Evolutionary conservation across 805 yeast genomes (phyloP), one percentile per base, ranked within the genome.

Genomic region (Priceomyces melissophilus): DNA sequence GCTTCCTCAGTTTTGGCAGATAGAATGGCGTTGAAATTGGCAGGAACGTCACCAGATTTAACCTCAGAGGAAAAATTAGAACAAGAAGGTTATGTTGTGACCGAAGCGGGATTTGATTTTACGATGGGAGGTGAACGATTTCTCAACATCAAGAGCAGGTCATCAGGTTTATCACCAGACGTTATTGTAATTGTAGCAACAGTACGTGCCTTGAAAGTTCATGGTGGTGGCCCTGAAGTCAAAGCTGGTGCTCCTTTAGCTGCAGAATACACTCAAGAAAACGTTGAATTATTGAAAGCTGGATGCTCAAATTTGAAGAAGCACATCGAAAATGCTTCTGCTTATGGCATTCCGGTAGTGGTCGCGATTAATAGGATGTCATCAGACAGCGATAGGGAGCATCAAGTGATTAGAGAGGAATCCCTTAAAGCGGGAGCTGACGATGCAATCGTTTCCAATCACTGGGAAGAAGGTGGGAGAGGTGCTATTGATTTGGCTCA

Each of bases 71-170:
- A 65, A 48, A 67, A 71, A 55, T 54, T 66, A 38, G 71, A 72
- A 41, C 76, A 75, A 54, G 76, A 75, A 50, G 93, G 95, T 46
- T 85, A 78, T 53, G 95, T 85, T 46, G 84, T 85, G 40, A 85
- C 95, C 36, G 95, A 85, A 63, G 95, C 95, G 13, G 95, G 95
- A 47, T 85, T 85, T 67, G 95, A 85, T 64, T 85, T 85, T 73
- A 85, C 93, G 38, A 85, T 85, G 95, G 95, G 95, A 59, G 95
- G 95, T 62, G 95, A 85, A 69, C 73, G 95, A 66, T 85, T 85
- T 64, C 72, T 83, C 62, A 84, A 85, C 65, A 85, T 85, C 67
- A 85, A 85, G 63, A 82, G 90, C 61, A 76, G 93, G 59, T 75
- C 89, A 8, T 80, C 87, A n/a, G 93, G 91, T 7, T 70, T 84